These are phyloP conservation scores for Rhodotorula glutinis DNA, from an alignment of 1,284 basidiomycete species.

Conservation along the genomic window DNA sequence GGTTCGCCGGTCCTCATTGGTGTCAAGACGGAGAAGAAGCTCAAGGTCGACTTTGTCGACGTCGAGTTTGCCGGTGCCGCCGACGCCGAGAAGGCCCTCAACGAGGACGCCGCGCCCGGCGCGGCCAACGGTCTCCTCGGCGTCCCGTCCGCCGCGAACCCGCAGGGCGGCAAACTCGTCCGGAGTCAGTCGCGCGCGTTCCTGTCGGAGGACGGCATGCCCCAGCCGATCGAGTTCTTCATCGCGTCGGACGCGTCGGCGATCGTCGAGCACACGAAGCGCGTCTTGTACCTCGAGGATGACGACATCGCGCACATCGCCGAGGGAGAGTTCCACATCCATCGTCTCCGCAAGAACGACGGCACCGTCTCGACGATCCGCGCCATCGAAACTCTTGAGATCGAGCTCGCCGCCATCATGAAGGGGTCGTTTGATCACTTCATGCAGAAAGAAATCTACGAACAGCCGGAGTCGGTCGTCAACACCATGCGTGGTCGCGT, in stretches of 20 bases:
- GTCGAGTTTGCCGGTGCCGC: slow-evolving; percentile 79
- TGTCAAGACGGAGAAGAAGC: slow-evolving; percentile 99
- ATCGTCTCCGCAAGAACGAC: slow-evolving; percentile 89
- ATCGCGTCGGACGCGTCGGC: slow-evolving; percentile 96
- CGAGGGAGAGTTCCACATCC: slow-evolving; percentile 94
- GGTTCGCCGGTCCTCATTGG: slow-evolving; percentile 96
- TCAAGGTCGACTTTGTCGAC: slow-evolving; percentile 99
- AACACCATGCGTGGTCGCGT: slow-evolving; percentile 99
- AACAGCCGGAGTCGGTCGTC: slow-evolving; percentile 98
- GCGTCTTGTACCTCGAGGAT: slow-evolving; percentile 97
- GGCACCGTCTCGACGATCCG: slow-evolving; percentile 73
- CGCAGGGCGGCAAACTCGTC: slow-evolving; percentile 66
- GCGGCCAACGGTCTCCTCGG: slow-evolving; percentile 56
- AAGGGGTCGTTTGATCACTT: slow-evolving; percentile 99
- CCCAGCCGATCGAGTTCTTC: slow-evolving; percentile 99
- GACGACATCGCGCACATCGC: slow-evolving; percentile 98
- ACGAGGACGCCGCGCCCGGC: slow-evolving; percentile 5
- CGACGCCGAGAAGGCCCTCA: slow-evolving; percentile 26
- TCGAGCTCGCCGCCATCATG: slow-evolving; percentile 99
- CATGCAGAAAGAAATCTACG: slow-evolving; percentile 98
- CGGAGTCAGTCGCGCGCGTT: slow-evolving; percentile 97
- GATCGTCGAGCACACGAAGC: slow-evolving; percentile 98
- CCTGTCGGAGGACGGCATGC: slow-evolving; percentile 88
- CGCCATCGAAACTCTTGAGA: slow-evolving; percentile 96
- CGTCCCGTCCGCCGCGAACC: slow-evolving; percentile 61